Evolutionary conservation across 768 basidiomycete genomes (phyloP).

Genomic region (Collybiopsis confluens): DNA sequence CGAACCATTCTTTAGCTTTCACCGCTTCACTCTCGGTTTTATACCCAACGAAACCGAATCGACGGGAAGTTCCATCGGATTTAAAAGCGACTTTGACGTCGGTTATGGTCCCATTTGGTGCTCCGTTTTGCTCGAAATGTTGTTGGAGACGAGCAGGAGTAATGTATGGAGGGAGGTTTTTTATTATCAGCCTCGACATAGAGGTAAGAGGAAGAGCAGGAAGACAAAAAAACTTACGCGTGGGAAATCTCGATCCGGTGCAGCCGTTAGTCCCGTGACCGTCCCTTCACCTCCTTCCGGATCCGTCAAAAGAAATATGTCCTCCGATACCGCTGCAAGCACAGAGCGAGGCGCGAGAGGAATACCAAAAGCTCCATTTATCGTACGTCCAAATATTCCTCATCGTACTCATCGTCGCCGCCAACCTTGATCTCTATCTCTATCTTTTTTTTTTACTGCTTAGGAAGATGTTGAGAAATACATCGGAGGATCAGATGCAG

Average conservation of each 20-base stretch:
- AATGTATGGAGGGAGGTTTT: slow-evolving; percentile 71
- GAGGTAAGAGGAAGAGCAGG: background rate
- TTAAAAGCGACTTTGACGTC: slow-evolving; percentile 81
- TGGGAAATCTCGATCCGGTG: no score
- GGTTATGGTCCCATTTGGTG: slow-evolving; percentile 70
- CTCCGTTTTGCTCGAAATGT: slow-evolving; percentile 61
- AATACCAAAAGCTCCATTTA: slow-evolving; percentile 93
- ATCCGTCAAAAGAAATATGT: background rate
- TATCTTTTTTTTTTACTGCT: background rate
- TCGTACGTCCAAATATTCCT: no score
- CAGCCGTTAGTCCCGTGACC: background rate
- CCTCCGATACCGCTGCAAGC: background rate
- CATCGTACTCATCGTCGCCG: background rate
- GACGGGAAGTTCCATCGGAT: slow-evolving; percentile 71
- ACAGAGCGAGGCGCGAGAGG: slow-evolving; percentile 55
- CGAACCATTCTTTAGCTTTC: slow-evolving; percentile 77
- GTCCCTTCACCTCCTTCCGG: background rate
- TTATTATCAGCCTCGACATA: slow-evolving; percentile 84
- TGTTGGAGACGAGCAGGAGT: slow-evolving; percentile 60
- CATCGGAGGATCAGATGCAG: slow-evolving; percentile 72
- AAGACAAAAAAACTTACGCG: background rate
- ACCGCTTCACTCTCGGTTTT: slow-evolving; percentile 73
- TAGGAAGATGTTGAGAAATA: slow-evolving; percentile 88
- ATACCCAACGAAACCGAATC: slow-evolving; percentile 93
- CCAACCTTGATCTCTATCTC: slow-evolving; percentile 7